Conservation (phyloP, 1,284 basidiomycete genomes). For the Spongispora temasekensis region DNA sequence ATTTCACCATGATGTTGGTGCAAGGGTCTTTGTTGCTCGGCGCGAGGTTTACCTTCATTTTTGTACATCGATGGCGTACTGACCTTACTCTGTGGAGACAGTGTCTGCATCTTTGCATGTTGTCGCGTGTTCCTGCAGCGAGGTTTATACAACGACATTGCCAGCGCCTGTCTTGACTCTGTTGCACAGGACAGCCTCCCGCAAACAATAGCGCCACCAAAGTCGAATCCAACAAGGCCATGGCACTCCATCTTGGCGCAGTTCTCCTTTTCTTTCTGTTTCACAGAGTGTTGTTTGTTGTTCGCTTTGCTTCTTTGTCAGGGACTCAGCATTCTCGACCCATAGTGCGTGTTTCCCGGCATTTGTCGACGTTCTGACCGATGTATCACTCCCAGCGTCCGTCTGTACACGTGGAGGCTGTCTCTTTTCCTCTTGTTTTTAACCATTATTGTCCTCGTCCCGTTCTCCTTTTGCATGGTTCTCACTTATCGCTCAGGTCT, state of each 20-base stretch:
- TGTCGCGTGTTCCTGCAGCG: slow-evolving; percentile 57
- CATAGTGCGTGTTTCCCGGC: slow-evolving; percentile 44
- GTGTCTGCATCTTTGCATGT: slow-evolving; percentile 49
- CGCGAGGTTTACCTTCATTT: slow-evolving; percentile 23
- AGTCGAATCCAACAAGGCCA: slow-evolving; percentile 31
- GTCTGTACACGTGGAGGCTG: slow-evolving; percentile 62
- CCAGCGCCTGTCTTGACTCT: slow-evolving; percentile 39
- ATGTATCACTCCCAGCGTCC: slow-evolving; percentile 38
- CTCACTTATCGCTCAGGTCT: slow-evolving; percentile 46
- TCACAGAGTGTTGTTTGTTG: slow-evolving; percentile 67
- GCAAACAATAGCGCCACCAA: slow-evolving; percentile 40
- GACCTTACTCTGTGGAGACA: slow-evolving; percentile 25
- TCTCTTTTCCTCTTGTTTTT: slow-evolving; percentile 59
- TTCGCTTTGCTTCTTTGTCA: slow-evolving; percentile 70
- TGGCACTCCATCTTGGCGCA: slow-evolving; percentile 58
- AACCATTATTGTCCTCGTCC: slow-evolving; percentile 61
- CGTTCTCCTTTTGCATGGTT: slow-evolving; percentile 60
- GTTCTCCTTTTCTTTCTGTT: slow-evolving; percentile 61
- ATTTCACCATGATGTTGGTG: slow-evolving; percentile 18
- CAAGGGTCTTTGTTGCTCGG: slow-evolving; percentile 14
- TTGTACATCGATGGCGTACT: background rate
- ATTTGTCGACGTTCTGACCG: slow-evolving; percentile 1
- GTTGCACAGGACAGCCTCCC: slow-evolving; percentile 41
- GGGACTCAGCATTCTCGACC: slow-evolving; percentile 51
- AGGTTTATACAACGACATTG: slow-evolving; percentile 59